These are phyloP conservation scores for Nymphaea colorata DNA, from an alignment of 164 flowering plant species.

Conservation along the genomic window DNA sequence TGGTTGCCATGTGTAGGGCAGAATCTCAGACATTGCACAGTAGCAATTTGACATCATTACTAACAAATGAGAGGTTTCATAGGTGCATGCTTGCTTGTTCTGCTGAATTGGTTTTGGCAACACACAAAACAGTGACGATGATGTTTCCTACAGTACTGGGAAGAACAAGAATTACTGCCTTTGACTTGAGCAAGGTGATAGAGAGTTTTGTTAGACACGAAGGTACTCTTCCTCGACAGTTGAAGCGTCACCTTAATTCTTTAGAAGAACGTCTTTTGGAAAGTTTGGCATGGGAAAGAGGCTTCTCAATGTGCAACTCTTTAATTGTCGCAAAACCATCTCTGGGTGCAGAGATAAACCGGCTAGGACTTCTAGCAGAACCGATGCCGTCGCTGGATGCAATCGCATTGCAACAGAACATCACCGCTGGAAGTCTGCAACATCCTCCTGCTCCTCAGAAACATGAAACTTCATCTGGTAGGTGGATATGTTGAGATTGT, in stretches of 20 bases:
- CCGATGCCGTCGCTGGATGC: slow-evolving; percentile 99
- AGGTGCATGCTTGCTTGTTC: slow-evolving; percentile 99
- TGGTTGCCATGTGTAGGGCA: slow-evolving; percentile 89
- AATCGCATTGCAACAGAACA: slow-evolving; percentile 60
- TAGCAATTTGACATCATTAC: slow-evolving; percentile 69
- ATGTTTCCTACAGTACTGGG: slow-evolving; percentile 93
- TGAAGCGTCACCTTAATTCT: slow-evolving; percentile 84
- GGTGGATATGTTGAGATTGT: background rate
- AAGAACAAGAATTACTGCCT: slow-evolving; percentile 94
- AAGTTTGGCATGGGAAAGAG: slow-evolving; percentile 98
- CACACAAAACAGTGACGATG: slow-evolving; percentile 91
- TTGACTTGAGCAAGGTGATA: slow-evolving; percentile 99
- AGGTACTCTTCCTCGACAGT: slow-evolving; percentile 89
- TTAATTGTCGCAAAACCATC: slow-evolving; percentile 76
- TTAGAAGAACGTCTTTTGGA: slow-evolving; percentile 91
- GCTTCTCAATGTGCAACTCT: slow-evolving; percentile 95
- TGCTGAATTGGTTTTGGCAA: slow-evolving; percentile 90
- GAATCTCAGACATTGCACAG: slow-evolving; percentile 71
- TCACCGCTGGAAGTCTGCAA: slow-evolving; percentile 45
- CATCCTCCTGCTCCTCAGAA: slow-evolving; percentile 39
- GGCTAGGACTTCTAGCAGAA: slow-evolving; percentile 75
- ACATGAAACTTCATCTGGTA: slow-evolving; percentile 52
- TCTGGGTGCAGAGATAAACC: slow-evolving; percentile 66
- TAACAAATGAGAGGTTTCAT: slow-evolving; percentile 95
- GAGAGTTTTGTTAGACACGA: slow-evolving; percentile 97